Evolutionary conservation across 441 rosid genomes (phyloP).

Genomic region (Rhodomyrtus psidioides): DNA sequence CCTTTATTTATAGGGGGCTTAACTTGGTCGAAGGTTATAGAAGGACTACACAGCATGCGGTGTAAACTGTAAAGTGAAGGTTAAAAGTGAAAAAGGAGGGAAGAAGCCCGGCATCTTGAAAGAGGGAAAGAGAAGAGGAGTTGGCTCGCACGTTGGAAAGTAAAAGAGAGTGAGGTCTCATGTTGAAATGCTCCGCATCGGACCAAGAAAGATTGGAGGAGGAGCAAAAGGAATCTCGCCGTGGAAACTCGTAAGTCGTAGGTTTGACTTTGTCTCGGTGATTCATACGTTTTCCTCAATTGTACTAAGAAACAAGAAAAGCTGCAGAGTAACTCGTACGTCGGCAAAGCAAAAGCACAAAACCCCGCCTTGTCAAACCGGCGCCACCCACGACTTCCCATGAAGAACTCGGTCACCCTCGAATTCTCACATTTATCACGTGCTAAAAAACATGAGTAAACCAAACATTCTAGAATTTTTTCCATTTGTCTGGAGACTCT

Average conservation of each 20-base stretch:
- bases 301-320: not conserved
- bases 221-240: not conserved
- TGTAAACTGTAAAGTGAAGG: too few species aligned
- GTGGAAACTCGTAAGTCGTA: not conserved
- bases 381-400: not conserved
- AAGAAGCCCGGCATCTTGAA: not conserved
- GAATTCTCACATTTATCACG: not conserved
- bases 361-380: not conserved
- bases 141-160: not conserved
- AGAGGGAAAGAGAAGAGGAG: not conserved
- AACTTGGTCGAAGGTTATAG: too few species aligned
- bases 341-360: not conserved
- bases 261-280: not conserved
- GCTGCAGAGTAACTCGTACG: not conserved
- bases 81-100: too few species aligned
- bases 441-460: not conserved
- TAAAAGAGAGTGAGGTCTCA: not conserved
- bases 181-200: not conserved
- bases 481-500: not conserved
- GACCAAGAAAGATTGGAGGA: not conserved
- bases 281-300: not conserved
- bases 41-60: too few species aligned
- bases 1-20: too few species aligned
- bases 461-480: not conserved
- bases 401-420: not conserved